These are phyloP conservation scores for Phytopythium helicoides DNA, from an alignment of 352 stramenopile species.

Conservation along the genomic window DNA sequence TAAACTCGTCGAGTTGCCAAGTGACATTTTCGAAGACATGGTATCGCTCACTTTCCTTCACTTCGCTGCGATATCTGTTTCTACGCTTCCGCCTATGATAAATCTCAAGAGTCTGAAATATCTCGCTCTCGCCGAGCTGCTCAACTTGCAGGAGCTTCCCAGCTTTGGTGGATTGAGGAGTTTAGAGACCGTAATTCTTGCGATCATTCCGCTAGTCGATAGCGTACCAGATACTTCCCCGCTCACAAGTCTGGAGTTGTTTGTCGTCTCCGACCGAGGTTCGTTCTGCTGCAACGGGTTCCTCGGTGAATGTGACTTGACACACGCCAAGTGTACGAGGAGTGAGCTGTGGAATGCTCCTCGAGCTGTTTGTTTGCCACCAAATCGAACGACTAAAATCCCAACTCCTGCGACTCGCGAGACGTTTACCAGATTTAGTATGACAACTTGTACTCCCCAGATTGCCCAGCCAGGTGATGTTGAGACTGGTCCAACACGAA, in stretches of 20 bases:
- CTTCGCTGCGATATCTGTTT: constrained; percentile 8
- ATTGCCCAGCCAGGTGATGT: background rate
- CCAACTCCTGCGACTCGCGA: constrained; percentile 15
- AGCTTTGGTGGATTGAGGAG: too few relatives aligned
- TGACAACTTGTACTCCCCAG: constrained; percentile 17
- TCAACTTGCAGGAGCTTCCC: too few relatives aligned
- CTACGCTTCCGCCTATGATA: background rate
- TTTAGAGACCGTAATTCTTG: background rate
- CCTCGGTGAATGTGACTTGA: constrained; percentile 11
- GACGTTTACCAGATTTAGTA: constrained; percentile 17
- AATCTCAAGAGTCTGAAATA: constrained; percentile 1
- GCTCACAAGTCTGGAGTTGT: background rate
- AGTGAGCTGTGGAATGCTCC: constrained; percentile 1
- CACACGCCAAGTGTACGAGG: constrained; percentile 1
- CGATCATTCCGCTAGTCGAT: background rate
- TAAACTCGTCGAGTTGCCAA: constrained; percentile 8
- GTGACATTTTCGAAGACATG: constrained; percentile 36
- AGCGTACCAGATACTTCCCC: constrained; percentile 8
- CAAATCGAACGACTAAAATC: background rate
- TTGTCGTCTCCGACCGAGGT: background rate
- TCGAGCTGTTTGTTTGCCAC: background rate
- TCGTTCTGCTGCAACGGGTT: constrained; percentile 16
- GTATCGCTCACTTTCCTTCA: constrained; percentile 32
- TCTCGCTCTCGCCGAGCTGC: too few relatives aligned
- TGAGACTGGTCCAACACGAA: background rate